Base-by-base conservation (phyloP, 306 rosid genomes). In the Citrullus amarus region DNA sequence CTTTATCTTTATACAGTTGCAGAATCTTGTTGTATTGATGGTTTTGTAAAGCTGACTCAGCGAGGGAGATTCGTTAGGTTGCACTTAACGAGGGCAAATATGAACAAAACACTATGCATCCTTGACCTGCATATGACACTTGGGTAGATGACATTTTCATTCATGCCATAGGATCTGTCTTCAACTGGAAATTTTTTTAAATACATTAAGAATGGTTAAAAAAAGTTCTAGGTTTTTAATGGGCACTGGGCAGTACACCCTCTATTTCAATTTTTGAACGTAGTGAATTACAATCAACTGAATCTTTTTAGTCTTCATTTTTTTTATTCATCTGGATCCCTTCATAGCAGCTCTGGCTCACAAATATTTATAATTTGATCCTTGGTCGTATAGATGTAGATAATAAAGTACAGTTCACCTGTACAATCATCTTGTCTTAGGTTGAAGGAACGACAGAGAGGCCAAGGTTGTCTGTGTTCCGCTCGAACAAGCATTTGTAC, bases 401-500 rank as follows among this genome's bases (percentile, higher is more conserved):
- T 57, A 78, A 25, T 59, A 57, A 74, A 59, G 69, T 69, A 65
- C 20, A 2, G 75, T 22, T 67, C 51, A 48, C 59, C 70, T 76
- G n/a, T 69, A 25, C 60, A 82, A 76, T 84, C 18, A 41, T 81
- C 50, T 55, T 57, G 79, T 72, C 20, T 74, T 80, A 96, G 99
- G 92, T 96, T 78, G 99, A 92, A 85, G 99, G 99, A 82, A 92
- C 98, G 78, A 63, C 98, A 0, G 98, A 96, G 85, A 88, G 99
- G 88, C 99, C 99, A 68, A 86, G 99, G 83, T 81, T 96, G 81
- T 82, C 91, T 15, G 96, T 96, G 46, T 96, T 87, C 86, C 96
- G 98, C 46, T 96, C 99, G 82, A 91, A 96, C 89, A 91, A 96
- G 82, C 99, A 96, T 82, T 81, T 96, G 41, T 91, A 80, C 54